Evolutionary conservation across 148 eudicot species (phyloP), one percentile per base, ranked within the genome.

Genomic region (Spergularia marina): DNA sequence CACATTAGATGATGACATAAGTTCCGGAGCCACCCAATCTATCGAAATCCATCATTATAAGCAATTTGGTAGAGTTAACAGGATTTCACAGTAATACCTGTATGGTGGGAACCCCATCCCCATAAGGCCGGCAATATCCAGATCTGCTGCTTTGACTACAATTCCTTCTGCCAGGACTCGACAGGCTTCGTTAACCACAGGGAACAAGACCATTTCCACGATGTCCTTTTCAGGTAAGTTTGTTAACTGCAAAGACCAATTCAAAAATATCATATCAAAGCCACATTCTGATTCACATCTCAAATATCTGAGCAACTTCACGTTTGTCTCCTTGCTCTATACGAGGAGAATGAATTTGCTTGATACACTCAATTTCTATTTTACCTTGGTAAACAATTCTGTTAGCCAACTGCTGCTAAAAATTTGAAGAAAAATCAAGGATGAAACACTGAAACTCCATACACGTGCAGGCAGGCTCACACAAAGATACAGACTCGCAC

Each of bases 71-170:
- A 23, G 44, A 53, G 59, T 16, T 44, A 55, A 15, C 11, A 17
- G 52, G 20, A 13, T 47, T 30, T 4, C 13, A 14, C 71, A 14
- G 53, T 11, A 72, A 65, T 75, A 91, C 98, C 98, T 91, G 90
- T 94, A 94, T 68, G 96, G 91, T 30, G 98, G 98, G 82, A 91
- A 94, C 7, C 96, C 97, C 96, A 94, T 90, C 76, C 97, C 98
- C 94, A 94, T 89, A 9, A 91, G 84, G 62, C 82, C 80, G 71
- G 97, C 89, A 71, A 94, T 87, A 82, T 94, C 98, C 58, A 94
- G 82, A 74, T 94, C 98, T 15, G 91, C 77, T 58, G 98, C 96
- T 84, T 94, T 94, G 44, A 91, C 98, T n/a, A 86, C 93, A 82
- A 94, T 89, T 36, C 96, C 97, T 82, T 94, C 97, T 39, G 87